phyloP scores from a whole-genome alignment of 305 asterid genomes.

The Solanum chacoense region DNA sequence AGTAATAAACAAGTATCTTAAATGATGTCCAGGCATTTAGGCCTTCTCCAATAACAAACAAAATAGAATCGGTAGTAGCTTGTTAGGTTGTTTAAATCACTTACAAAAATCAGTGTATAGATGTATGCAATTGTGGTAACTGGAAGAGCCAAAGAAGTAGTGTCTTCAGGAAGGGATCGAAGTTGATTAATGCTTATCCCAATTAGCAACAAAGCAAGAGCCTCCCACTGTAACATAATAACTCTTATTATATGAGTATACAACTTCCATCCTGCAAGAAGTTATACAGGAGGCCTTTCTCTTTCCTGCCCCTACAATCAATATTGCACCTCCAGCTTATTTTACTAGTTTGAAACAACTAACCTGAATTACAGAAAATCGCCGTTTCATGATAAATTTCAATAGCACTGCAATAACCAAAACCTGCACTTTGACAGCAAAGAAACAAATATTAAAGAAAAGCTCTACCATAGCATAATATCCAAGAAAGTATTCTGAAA shows the following conservation, averaged over 20 bases:
- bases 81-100: constrained; percentile 14
- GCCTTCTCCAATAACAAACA: not conserved
- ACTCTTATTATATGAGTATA: not conserved
- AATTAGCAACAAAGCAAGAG: constrained; percentile 91
- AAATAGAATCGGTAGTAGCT: not conserved
- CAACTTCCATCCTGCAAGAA: constrained; percentile 8
- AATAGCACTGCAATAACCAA: constrained; percentile 90
- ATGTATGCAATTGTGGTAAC: constrained; percentile 72
- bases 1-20: not conserved
- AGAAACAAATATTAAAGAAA: not conserved
- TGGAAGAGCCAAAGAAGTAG: constrained; percentile 78
- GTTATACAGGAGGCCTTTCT: not conserved
- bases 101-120: constrained; percentile 82
- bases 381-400: constrained; percentile 80
- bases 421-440: constrained; percentile 47
- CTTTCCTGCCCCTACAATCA: not conserved
- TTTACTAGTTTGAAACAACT: constrained; percentile 1
- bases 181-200: constrained; percentile 93
- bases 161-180: constrained; percentile 70
- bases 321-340: not conserved
- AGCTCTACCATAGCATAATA: not conserved
- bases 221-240: constrained; percentile 71
- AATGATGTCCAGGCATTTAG: not conserved
- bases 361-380: constrained; percentile 93
- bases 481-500: not conserved